A percentile compares a stretch with the other conserved stretches of the same genome.
Conservation (phyloP, 176 grass and related monocot genomes). For the Coix lacrymajobi region DNA sequence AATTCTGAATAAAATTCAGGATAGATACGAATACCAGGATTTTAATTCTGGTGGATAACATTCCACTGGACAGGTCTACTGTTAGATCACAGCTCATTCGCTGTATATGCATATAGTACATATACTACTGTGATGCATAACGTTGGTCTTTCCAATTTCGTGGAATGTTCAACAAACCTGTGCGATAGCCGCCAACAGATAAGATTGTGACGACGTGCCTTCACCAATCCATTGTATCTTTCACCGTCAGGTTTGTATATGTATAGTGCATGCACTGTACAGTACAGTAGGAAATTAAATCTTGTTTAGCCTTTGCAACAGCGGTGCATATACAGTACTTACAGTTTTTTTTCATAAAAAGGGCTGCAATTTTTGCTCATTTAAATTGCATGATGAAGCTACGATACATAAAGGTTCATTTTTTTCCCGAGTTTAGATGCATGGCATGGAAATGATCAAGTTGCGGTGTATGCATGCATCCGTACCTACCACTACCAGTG, state of each 20-base stretch:
- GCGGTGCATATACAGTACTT: not conserved
- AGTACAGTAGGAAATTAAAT: not conserved
- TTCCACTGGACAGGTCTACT: no score
- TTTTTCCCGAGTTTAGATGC: not conserved
- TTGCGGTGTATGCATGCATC: slow-evolving; percentile 16
- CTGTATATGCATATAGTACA: no score
- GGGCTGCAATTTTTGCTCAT: no score
- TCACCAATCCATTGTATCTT: slow-evolving; percentile 22
- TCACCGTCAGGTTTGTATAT: not conserved
- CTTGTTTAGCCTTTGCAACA: not conserved
- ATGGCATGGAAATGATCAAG: slow-evolving; percentile 8
- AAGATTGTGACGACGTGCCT: slow-evolving; percentile 24
- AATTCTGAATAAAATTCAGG: no score
- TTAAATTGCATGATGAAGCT: not conserved
- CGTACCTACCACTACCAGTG: slow-evolving; percentile 21
- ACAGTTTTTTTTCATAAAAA: no score
- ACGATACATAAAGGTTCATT: no score
- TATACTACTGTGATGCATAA: no score
- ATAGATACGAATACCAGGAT: no score
- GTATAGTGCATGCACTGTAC: not conserved
- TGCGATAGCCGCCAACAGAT: not conserved
- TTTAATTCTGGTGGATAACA: no score
- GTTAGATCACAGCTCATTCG: no score
- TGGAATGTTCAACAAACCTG: not conserved
- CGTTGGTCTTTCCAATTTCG: not conserved